Conservation (phyloP, 2,329 filamentous ascomycete genomes). For the Curvularia sp. region DNA sequence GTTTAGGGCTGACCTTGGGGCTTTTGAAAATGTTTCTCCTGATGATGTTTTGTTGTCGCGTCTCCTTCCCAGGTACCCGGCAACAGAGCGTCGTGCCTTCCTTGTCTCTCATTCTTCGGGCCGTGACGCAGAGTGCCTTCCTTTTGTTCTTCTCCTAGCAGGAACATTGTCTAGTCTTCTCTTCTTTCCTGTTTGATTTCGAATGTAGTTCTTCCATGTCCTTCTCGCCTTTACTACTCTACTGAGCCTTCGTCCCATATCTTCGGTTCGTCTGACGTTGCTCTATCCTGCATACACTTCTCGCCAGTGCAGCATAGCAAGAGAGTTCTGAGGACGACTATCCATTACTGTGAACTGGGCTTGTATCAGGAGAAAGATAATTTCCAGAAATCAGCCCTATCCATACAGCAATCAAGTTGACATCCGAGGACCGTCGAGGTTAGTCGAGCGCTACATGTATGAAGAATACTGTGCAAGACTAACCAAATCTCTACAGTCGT, state of each 20-base stretch:
- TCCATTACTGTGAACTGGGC: not conserved
- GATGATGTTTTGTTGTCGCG: constrained; percentile 13
- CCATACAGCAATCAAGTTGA: not conserved
- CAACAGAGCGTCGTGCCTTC: constrained; percentile 30
- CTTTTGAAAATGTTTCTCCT: constrained; percentile 22
- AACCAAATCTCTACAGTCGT: not conserved
- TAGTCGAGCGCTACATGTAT: not conserved
- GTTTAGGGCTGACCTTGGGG: constrained; percentile 8
- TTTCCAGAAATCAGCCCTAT: not conserved
- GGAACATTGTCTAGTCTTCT: constrained; percentile 14
- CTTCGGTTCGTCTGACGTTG: constrained; percentile 13
- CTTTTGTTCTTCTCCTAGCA: constrained; percentile 15
- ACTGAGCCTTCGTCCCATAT: constrained; percentile 7
- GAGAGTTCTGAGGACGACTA: not conserved
- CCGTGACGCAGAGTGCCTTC: constrained; percentile 18
- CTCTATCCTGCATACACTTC: constrained; percentile 4
- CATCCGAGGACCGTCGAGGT: constrained; percentile 6
- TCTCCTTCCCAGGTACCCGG: constrained; percentile 19
- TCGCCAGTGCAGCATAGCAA: constrained; percentile 1
- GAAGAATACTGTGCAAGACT: not conserved
- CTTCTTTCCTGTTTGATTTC: constrained; percentile 17
- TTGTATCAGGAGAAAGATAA: not conserved
- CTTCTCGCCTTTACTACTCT: constrained; percentile 10
- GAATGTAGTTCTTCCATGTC: constrained; percentile 18
- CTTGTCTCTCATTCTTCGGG: constrained; percentile 15